Conservation (phyloP, 768 basidiomycete species). For the Mycena haematopus region DNA sequence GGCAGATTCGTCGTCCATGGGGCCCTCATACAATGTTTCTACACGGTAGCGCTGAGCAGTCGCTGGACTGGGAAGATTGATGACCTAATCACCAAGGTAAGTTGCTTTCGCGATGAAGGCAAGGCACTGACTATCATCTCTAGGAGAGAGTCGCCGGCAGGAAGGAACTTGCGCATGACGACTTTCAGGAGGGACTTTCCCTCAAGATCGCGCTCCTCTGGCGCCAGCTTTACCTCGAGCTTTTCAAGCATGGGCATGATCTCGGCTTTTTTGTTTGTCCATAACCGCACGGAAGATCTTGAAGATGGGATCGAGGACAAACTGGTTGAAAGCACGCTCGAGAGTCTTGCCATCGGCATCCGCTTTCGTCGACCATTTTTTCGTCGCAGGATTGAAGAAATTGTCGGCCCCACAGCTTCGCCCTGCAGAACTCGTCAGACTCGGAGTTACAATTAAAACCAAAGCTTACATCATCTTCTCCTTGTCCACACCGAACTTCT, state of each 20-base stretch:
- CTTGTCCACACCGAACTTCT: constrained; percentile 99
- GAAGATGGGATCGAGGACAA: constrained; percentile 99
- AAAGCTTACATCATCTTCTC: constrained; percentile 83
- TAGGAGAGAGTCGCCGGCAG: constrained; percentile 96
- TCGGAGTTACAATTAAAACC: background rate
- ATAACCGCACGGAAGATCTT: constrained; percentile 97
- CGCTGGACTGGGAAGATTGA: constrained; percentile 96
- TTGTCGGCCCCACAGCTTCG: constrained; percentile 97
- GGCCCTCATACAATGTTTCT: constrained; percentile 99
- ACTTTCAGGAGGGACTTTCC: constrained; percentile 96
- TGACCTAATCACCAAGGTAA: constrained; percentile 52
- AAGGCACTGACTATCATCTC: constrained; percentile 81
- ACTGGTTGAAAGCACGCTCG: constrained; percentile 98
- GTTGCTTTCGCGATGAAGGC: background rate
- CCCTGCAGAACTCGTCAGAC: constrained; percentile 35
- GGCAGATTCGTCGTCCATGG: constrained; percentile 99
- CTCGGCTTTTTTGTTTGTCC: constrained; percentile 98
- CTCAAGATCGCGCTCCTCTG: constrained; percentile 92
- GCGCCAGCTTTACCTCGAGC: constrained; percentile 89
- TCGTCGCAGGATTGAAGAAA: constrained; percentile 96
- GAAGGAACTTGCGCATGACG: constrained; percentile 99
- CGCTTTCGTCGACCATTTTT: constrained; percentile 92
- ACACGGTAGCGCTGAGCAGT: constrained; percentile 99
- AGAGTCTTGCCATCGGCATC: constrained; percentile 88
- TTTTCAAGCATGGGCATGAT: constrained; percentile 89